Evolutionary conservation across 2,329 filamentous ascomycete genomes (phyloP).

Genomic region (Pseudovirgaria hyperparasitica): DNA sequence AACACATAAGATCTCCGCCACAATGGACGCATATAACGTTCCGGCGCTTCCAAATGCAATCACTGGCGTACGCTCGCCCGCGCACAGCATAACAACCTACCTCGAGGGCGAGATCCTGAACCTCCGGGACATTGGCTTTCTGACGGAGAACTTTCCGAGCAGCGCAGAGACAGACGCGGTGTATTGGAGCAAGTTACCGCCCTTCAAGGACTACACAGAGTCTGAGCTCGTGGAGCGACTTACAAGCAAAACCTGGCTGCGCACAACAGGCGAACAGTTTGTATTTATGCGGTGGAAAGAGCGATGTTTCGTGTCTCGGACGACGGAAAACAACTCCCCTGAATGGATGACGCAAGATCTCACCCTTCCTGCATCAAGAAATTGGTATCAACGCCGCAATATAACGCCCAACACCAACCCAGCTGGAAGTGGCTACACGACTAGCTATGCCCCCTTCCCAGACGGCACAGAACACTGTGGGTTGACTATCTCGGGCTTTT

Average conservation of each 20-base stretch:
- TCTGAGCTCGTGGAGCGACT: constrained; percentile 31
- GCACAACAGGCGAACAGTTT: constrained; percentile 31
- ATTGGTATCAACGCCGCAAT: no score
- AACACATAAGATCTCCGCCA: constrained; percentile 50
- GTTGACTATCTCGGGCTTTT: constrained; percentile 42
- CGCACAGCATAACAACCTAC: constrained; percentile 46
- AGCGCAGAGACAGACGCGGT: constrained; percentile 31
- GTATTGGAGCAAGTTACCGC: constrained; percentile 37
- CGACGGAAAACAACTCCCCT: constrained; percentile 1
- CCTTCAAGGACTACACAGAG: constrained; percentile 27
- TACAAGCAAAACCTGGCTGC: constrained; percentile 25
- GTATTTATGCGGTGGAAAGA: constrained; percentile 47
- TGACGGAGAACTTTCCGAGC: constrained; percentile 36
- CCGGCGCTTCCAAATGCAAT: constrained; percentile 29
- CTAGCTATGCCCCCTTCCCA: no score
- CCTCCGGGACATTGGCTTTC: constrained; percentile 37
- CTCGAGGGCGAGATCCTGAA: constrained; percentile 59
- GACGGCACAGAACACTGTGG: no score
- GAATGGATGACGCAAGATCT: constrained; percentile 2
- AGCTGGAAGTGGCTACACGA: no score
- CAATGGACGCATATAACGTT: constrained; percentile 59
- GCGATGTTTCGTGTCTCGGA: constrained; percentile 29
- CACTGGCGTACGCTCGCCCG: constrained; percentile 12
- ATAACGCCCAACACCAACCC: no score
- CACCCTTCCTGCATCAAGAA: no score